Evolutionary conservation across 495 filamentous ascomycete genomes (phyloP), one percentile per base, ranked within the genome.

Genomic region (Amorphotheca resinae): DNA sequence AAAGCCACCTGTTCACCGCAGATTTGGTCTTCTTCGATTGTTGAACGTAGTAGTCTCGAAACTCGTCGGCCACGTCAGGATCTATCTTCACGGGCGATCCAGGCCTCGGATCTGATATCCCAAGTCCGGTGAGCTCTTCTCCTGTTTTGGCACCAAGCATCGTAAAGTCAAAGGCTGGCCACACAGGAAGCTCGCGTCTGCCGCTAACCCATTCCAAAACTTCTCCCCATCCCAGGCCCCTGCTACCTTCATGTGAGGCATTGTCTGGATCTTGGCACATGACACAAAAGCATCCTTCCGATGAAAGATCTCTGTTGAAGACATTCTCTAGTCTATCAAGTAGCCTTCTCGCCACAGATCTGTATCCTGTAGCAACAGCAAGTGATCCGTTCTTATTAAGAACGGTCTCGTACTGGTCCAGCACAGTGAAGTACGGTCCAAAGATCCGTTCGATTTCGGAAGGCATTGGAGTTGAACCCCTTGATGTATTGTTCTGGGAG

Each of bases 331-430:
- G 65, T 40, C 89, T 79, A 56, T 99, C 91, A n/a, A 96, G 71
- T 18, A 96, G 60, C 28, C 87, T 74, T 1, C 93, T 78, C n/a
- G 93, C 93, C 28, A 96, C 80, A 5, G 88, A 95, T 38, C 81
- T 76, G 61, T 96, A 95, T 1, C 93, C 93, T 4, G 93, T 96
- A 17, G 91, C 91, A 0, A 99, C 93, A 4, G 93, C 93, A 12
- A 99, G 60, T 5, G 87, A 95, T 1, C 93, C 93, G 55, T 80
- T 86, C 37, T 79, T 81, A 15, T 65, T 64, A 44, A 96, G 73
- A 7, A 99, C 87, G 6, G 76, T 69, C 38, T 78, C 67, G 56
- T 95, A 96, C 44, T 89, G 80, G 53, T 94, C 84, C 15, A 99
- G 66, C 9, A 94, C 66, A 34, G 74, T 75, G 53, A 82, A 79